A percentile compares a stretch with the other conserved stretches of the same genome.
Evolutionary conservation across 257 asterid genomes (phyloP).

Genomic region (Thymus mandschuricus): DNA sequence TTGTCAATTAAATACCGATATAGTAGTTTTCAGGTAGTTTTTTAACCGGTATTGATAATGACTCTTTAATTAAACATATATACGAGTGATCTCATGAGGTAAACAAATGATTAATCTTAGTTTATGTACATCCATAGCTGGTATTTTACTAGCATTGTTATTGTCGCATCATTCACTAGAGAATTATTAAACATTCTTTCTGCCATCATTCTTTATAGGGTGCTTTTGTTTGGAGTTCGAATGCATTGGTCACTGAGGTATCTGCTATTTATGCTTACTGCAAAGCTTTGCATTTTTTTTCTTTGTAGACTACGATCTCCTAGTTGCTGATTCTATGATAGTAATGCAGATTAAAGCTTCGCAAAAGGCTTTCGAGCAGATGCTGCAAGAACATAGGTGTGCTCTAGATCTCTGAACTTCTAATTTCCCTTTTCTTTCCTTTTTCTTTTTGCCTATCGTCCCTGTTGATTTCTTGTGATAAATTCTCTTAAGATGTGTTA

Average conservation of each 20-base stretch:
- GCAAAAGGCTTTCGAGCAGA: slow-evolving; percentile 81
- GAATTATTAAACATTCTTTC: neutral
- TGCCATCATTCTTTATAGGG: slow-evolving; percentile 56
- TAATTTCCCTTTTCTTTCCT: neutral
- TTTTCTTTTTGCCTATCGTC: neutral
- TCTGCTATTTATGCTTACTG: slow-evolving; percentile 13
- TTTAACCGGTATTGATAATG: too few relatives aligned
- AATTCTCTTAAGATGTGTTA: neutral
- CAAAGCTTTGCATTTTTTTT: slow-evolving; percentile 7
- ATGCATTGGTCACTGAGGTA: slow-evolving; percentile 96
- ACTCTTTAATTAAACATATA: too few relatives aligned
- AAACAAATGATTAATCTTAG: neutral
- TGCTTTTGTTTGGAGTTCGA: slow-evolving; percentile 94
- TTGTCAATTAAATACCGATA: too few relatives aligned
- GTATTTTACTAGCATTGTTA: neutral
- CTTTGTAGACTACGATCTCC: slow-evolving; percentile 19
- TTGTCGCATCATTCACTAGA: neutral
- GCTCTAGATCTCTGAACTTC: neutral
- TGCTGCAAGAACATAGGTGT: slow-evolving; percentile 84
- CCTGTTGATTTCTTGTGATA: neutral
- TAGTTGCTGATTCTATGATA: slow-evolving; percentile 42
- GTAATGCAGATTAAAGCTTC: slow-evolving; percentile 86
- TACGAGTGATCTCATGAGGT: too few relatives aligned
- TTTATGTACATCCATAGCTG: slow-evolving; percentile 5
- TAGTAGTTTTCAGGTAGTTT: too few relatives aligned